Conservation (phyloP, 2,329 filamentous ascomycete genomes). For the Aspergillus sp. region DNA sequence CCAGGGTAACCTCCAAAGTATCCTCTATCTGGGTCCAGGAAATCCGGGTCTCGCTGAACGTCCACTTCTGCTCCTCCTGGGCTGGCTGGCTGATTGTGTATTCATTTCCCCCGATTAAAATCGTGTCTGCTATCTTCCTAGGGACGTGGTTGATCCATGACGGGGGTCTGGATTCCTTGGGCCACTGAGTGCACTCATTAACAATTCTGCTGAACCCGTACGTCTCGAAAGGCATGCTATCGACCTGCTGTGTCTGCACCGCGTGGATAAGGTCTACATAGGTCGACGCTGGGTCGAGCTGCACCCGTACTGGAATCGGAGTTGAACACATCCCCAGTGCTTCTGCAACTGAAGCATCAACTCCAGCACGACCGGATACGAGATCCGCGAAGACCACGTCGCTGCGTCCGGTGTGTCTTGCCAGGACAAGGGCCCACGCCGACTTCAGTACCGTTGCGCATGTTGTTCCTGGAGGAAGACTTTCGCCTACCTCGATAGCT, state of each 20-base stretch:
- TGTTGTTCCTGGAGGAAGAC: not conserved
- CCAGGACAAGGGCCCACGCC: not conserved
- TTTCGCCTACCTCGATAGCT: not conserved
- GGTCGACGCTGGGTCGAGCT: not conserved
- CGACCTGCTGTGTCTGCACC: not conserved
- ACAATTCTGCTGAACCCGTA: not conserved
- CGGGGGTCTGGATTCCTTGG: not conserved
- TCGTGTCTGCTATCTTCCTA: not conserved
- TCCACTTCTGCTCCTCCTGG: slow-evolving; percentile 3
- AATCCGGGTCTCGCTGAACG: not conserved
- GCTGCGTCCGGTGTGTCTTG: not conserved
- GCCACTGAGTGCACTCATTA: not conserved
- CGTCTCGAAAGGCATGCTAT: not conserved
- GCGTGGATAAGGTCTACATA: not conserved
- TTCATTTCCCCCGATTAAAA: not conserved
- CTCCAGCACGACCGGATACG: not conserved
- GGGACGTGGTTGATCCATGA: not conserved
- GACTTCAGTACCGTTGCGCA: not conserved
- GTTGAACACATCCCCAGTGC: not conserved
- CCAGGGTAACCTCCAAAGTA: not conserved
- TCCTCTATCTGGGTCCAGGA: not conserved
- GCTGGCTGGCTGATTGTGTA: slow-evolving; percentile 9
- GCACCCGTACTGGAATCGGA: not conserved
- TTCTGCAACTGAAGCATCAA: not conserved
- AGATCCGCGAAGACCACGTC: not conserved